Evolutionary conservation across 1,284 basidiomycete species (phyloP), one percentile per base, ranked within the genome.

Genomic region (Ceratobasidium sp.): DNA sequence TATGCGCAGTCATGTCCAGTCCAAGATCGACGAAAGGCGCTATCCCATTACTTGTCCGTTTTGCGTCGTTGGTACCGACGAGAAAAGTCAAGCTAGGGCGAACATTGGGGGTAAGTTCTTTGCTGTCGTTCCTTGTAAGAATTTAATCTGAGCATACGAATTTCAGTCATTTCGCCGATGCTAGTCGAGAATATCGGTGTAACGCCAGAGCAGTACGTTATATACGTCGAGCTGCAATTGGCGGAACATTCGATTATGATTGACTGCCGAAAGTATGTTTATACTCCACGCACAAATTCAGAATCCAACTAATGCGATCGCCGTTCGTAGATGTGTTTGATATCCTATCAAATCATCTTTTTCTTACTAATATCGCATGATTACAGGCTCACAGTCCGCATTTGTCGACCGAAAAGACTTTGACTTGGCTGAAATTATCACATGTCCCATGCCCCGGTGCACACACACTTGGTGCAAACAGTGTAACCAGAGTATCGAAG

Each of bases 41-140:
- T 90, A 85, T 74, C 89, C 89, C 0, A 85, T 91, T 48, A 76
- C 84, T 3, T 91, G 89, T 77, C 89, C 89, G 0, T 76, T 81
- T 12, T 91, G 89, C 46, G 57, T 59, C 6, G 57, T 45, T 21
- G 45, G 46, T 18, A 21, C 43, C 18, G 57, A 60, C 34, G 32
- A 48, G 14, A 48, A 26, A 2, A 4, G 18, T 2, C 30, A 21
- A 34, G 9, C 28, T 0, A 62, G 48, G 45, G 21, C 55, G 46
- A 41, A 41, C n/a, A 81, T 82, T 46, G 80, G 81, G 73, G 78
- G 85, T 85, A 73, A 71, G 84, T 77, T 9, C 12, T 2, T 14
- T n/a, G 23, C 4, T 34, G 12, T 26, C 18, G n/a, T 41, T 46
- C 28, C 8, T n/a, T 4, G 8, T 53, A 8, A n/a, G n/a, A n/a